Evolutionary conservation across 2,329 filamentous ascomycete species (phyloP), one percentile per base, ranked within the genome.

Genomic region (Metarhizium album): DNA sequence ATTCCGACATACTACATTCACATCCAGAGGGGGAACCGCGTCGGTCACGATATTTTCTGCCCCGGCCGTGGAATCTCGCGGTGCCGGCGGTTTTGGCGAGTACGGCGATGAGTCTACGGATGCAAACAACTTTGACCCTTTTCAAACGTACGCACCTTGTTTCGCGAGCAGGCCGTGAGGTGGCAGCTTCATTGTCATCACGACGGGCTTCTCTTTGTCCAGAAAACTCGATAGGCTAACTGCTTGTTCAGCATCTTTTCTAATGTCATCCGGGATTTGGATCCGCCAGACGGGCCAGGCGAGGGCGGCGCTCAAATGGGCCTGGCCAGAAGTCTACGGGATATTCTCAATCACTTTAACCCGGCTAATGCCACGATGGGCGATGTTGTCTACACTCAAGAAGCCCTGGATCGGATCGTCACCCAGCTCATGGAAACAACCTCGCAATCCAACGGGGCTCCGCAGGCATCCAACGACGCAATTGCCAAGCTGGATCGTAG

Each of bases 341-440:
- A 77, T n/a, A 67, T 84, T 4, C 65, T 84, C 18, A 69, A 64
- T 65, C 35, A 84, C 23, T 65, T 83, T 38, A 75, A 74, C 49
- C 76, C 78, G 14, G 69, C 68, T n/a, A 70, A 74, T 52, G 74
- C 70, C 7, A 67, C 72, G 16, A 74, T 79, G 52, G 87, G 90
- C 20, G 91, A 97, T 65, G 87, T 84, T 7, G 91, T 95, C 1
- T 94, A 91, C 64, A 86, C 86, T 0, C 88, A 97, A 67, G 90
- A 95, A 69, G 90, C 87, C 2, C 73, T 97, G 31, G 91, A 98
- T 64, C 81, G 86, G 33, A 87, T 97, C 56, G 86, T 98, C 51
- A 86, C 87, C 0, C 80, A 86, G 58, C 74, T 97, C 42, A 93
- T 96, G 84, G 91, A 96, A 58, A 81, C 87, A 53, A 85, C 90